phyloP scores from a whole-genome alignment of 306 rosid genomes.

The Dicorynia guianensis region DNA sequence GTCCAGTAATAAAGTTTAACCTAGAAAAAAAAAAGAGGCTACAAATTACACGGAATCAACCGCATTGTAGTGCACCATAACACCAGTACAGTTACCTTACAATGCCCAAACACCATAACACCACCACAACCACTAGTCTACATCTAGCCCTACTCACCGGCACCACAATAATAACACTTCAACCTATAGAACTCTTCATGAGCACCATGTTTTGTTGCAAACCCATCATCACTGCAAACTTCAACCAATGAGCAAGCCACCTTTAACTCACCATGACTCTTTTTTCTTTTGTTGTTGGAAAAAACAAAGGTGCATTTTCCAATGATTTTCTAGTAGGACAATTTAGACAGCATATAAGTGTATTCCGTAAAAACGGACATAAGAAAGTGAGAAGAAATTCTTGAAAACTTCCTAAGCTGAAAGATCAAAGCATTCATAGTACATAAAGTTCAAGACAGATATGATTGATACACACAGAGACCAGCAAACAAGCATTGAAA shows the following conservation, averaged over 20 bases:
- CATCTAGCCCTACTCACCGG: neutral
- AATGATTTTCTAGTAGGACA: neutral
- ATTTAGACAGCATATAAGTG: neutral
- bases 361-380: neutral
- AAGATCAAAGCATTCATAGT: neutral
- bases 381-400: neutral
- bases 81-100: neutral
- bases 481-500: neutral
- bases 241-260: neutral
- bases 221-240: constrained; percentile 5
- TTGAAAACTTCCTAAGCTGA: neutral
- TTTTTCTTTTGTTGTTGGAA: neutral
- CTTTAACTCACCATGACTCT: neutral
- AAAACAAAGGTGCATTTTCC: neutral
- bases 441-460: neutral
- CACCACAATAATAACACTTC: neutral
- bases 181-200: neutral
- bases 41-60: neutral
- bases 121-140: constrained; percentile 5
- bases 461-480: neutral
- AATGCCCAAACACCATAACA: constrained; percentile 1
- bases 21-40: neutral
- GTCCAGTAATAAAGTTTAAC: neutral
- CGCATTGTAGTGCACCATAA: neutral
- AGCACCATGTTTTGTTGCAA: neutral